phyloP scores from a whole-genome alignment of 2,329 filamentous ascomycete species.

The Fusarium camptoceras region DNA sequence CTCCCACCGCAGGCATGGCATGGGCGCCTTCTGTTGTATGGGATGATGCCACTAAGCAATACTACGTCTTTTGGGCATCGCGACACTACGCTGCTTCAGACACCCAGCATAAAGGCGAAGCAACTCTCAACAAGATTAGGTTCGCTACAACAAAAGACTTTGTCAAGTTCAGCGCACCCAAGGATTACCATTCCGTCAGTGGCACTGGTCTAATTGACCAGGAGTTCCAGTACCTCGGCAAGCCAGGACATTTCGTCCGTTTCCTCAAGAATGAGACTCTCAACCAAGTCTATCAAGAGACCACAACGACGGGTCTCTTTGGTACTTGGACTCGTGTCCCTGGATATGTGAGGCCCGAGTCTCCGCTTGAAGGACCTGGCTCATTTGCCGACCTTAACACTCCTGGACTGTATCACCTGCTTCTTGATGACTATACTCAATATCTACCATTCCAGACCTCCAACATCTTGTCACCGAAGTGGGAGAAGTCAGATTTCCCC shows the following conservation, averaged over 20 bases:
- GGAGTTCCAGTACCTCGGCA: conserved; percentile 59
- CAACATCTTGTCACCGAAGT: conserved; percentile 49
- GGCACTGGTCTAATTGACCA: conserved; percentile 62
- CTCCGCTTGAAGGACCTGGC: conserved; percentile 53
- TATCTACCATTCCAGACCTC: conserved; percentile 60
- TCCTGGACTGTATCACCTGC: conserved; percentile 53
- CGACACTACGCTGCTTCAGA: conserved; percentile 59
- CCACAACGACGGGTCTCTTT: conserved; percentile 58
- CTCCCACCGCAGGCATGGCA: conserved; percentile 52
- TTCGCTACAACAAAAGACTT: conserved; percentile 65
- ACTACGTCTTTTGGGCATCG: conserved; percentile 62
- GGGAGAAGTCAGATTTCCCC: conserved; percentile 51
- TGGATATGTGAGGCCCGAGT: conserved; percentile 50
- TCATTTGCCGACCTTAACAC: conserved; percentile 53
- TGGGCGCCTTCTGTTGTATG: conserved; percentile 55
- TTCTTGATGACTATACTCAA: conserved; percentile 58
- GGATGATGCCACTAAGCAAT: conserved; percentile 53
- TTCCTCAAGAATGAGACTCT: conserved; percentile 65
- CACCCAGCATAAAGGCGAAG: conserved; percentile 57
- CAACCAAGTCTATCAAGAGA: conserved; percentile 61
- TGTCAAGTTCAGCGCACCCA: conserved; percentile 57
- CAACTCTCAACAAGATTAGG: conserved; percentile 57
- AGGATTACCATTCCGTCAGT: conserved; percentile 56
- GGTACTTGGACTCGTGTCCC: conserved; percentile 59
- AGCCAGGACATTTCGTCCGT: conserved; percentile 55